Evolutionary conservation across 2,329 filamentous ascomycete genomes (phyloP).

Genomic region (Aspergillus sp.): DNA sequence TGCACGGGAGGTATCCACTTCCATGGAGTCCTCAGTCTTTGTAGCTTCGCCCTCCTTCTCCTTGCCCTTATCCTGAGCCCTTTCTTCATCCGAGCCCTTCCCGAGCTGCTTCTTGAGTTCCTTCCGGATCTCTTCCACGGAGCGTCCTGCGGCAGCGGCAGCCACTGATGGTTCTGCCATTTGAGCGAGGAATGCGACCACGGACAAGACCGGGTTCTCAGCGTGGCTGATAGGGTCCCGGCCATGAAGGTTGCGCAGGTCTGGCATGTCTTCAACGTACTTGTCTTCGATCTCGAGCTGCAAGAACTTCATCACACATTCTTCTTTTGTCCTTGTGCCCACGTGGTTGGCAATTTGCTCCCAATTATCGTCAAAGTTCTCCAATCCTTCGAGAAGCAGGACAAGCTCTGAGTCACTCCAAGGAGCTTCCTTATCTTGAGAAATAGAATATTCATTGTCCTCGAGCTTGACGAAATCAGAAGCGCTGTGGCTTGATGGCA

Average conservation of each 20-base stretch:
- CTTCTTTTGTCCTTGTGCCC: conserved; percentile 81
- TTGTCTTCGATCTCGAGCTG: conserved; percentile 97
- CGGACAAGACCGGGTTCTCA: conserved; percentile 94
- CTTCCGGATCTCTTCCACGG: conserved; percentile 77
- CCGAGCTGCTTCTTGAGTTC: conserved; percentile 74
- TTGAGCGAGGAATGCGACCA: conserved; percentile 87
- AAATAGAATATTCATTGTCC: conserved; percentile 71
- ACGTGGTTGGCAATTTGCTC: conserved; percentile 87
- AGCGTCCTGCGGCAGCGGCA: conserved; percentile 81
- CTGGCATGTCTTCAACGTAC: conserved; percentile 74
- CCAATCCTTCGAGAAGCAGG: conserved; percentile 81
- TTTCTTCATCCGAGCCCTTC: conserved; percentile 45
- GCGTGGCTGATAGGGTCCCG: conserved; percentile 83
- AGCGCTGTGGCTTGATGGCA: conserved; percentile 70
- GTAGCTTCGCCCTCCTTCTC: conserved; percentile 41
- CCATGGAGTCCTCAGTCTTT: conserved; percentile 55
- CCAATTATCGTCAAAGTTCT: conserved; percentile 95
- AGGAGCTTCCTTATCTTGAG: conserved; percentile 75
- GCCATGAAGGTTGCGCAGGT: conserved; percentile 64
- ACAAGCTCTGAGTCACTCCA: conserved; percentile 90
- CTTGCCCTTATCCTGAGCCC: conserved; percentile 41
- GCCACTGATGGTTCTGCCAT: conserved; percentile 85
- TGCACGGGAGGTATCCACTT: conserved; percentile 43
- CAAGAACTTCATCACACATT: conserved; percentile 94
- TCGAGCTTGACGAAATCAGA: conserved; percentile 84